Evolutionary conservation across 495 filamentous ascomycete genomes (phyloP), one percentile per base, ranked within the genome.

Genomic region (Neurospora tetrasperma): DNA sequence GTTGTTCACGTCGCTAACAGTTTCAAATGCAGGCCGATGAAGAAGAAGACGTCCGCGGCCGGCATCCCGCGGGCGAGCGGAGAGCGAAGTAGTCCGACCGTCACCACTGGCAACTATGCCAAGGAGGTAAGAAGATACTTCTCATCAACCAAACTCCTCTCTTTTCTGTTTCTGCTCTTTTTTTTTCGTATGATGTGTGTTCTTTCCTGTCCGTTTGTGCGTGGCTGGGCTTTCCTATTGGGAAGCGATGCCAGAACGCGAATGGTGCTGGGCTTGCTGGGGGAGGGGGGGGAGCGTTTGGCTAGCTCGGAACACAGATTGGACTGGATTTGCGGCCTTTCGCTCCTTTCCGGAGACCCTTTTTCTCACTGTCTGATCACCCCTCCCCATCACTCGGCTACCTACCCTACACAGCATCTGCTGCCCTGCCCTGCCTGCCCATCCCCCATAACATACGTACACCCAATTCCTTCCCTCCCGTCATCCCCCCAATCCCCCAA

Each of bases 1-100:
- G 14, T 71, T 69, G 40, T 72, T 76, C 70, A 73, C 73, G 69
- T 71, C 66, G 44, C 71, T 70, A 27, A 38, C 18, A 44, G 71
- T 69, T 72, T 3, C 59, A 46, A 20, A 68, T 74, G 71, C 42
- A 88, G 86, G 66, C 86, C 87, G 54, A 83, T 87, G 80, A 88
- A 88, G 80, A 87, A 85, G 80, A 87, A 86, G 80, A 83, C 84
- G 14, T 82, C 83, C 72, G 82, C 80, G 72, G 81, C 84, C 70
- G 86, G 87, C 66, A 83, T 87, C 75, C 84, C 86, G 74, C 84
- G 85, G 75, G 78, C 82, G 54, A 84, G 80, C 76, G 86, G 84
- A 73, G 84, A 86, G 75, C 82, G 84, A 62, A 84, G 79, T 71
- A 87, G 84, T 75, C 85, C 54, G 54, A 66, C 86, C 23, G 74